Percentiles rank a stretch among this genome's conserved stretches.
These are phyloP conservation scores for grape (Vitis vinifera) DNA, from an alignment of 164 flowering plant genomes.

Conservation along the genomic window ASM3070453v1 NC_081817.1:15134501-15135000, in stretches of 20 bases:
- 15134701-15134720: constrained; percentile 77
- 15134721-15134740: constrained; percentile 94
- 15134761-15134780: constrained; percentile 90
- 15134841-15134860: no score
- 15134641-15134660: no score
- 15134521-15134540: no score
- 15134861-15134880: no score
- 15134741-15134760: constrained; percentile 86
- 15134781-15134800: constrained; percentile 92
- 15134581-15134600: no score
- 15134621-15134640: no score
- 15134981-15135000: constrained; percentile 60
- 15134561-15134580: no score
- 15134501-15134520: no score
- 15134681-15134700: neutral
- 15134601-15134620: neutral
- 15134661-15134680: no score
- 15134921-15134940: constrained; percentile 97
- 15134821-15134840: no score
- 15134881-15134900: no score
- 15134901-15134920: constrained; percentile 21
- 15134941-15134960: constrained; percentile 96
- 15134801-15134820: neutral
- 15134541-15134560: no score
- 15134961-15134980: constrained; percentile 99